Conservation (phyloP, 2,329 filamentous ascomycete species). For the Colletotrichum musicola region DNA sequence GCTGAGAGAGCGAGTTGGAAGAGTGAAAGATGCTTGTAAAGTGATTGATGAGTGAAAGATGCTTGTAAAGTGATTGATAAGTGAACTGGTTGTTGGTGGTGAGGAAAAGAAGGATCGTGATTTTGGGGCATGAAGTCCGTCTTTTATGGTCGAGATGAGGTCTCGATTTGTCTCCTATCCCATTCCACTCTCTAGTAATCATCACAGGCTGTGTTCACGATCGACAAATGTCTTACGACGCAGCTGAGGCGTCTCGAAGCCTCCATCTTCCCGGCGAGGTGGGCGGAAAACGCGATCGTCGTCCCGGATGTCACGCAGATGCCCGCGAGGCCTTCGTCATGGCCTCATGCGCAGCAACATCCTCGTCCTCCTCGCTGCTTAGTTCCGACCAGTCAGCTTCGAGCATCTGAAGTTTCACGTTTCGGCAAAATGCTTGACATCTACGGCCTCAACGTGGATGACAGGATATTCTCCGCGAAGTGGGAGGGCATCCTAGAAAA, state of each 20-base stretch:
- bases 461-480: constrained; percentile 9
- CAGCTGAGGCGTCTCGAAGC: not conserved
- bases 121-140: not conserved
- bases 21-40: constrained; percentile 14
- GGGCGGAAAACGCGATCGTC: constrained; percentile 12
- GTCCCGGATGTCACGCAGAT: constrained; percentile 4
- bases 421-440: not conserved
- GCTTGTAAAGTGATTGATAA: too few species aligned
- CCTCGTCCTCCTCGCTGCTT: too few species aligned
- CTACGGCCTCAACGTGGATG: not conserved
- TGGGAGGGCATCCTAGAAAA: constrained; percentile 12
- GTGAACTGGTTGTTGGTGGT: constrained; percentile 20
- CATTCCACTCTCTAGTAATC: not conserved
- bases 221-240: not conserved
- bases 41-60: constrained; percentile 20
- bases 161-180: too few species aligned
- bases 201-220: not conserved
- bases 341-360: not conserved
- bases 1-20: constrained; percentile 13
- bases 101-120: not conserved
- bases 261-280: not conserved
- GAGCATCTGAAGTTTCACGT: not conserved
- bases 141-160: constrained; percentile 3
- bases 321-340: constrained; percentile 6
- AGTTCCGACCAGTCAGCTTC: not conserved